Conservation (phyloP, 371 early-diverging fungal species). For the Mucor mucedo region DNA sequence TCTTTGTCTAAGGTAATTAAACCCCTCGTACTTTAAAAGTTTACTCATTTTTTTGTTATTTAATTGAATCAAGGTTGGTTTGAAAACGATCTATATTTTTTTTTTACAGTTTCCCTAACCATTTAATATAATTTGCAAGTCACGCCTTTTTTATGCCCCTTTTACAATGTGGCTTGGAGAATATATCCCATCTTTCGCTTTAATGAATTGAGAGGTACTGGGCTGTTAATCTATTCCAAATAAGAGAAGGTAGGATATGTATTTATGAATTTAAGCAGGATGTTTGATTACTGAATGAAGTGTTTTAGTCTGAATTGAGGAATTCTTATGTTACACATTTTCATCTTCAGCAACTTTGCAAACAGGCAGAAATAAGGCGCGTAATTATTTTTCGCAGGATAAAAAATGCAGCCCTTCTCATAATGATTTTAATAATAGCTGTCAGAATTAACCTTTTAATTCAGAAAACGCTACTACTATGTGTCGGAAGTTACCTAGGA, state of each 20-base stretch:
- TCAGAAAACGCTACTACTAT: no score
- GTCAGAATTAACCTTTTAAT: no score
- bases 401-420: no score
- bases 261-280: no score
- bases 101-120: not conserved
- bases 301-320: no score
- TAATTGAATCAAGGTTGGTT: not conserved
- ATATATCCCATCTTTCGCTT: not conserved
- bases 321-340: no score
- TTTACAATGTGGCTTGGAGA: conserved; percentile 6
- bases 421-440: no score
- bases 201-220: not conserved
- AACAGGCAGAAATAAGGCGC: no score
- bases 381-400: no score
- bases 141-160: not conserved
- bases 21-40: conserved; percentile 73
- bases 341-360: no score
- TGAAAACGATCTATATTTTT: not conserved
- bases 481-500: no score
- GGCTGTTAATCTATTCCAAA: not conserved
- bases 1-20: conserved; percentile 85
- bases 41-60: conserved; percentile 35
- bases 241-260: not conserved
- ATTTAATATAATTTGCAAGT: not conserved
- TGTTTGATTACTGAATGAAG: no score